Conservation (phyloP, 768 basidiomycete genomes). For the Neoboletus subvelutipes region DNA sequence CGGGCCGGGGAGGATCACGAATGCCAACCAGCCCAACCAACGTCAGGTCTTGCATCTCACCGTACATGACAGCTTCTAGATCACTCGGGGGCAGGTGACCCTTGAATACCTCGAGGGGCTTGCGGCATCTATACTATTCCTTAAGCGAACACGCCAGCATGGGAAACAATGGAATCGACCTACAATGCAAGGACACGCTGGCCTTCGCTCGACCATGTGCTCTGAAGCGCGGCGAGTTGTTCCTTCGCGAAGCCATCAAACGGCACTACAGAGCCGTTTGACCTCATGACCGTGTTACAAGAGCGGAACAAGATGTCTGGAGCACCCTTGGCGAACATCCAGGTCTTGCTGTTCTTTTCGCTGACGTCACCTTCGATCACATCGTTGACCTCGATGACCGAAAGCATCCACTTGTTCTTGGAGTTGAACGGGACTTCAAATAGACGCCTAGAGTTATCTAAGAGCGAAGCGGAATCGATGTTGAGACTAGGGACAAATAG, state of each 20-base stretch:
- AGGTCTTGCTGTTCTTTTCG: slow-evolving; percentile 12
- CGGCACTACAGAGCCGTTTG: slow-evolving; percentile 35
- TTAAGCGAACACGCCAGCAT: background rate
- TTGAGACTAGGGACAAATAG: slow-evolving; percentile 24
- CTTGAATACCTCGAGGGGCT: slow-evolving; percentile 29
- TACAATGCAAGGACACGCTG: slow-evolving; percentile 54
- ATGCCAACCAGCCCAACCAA: slow-evolving; percentile 55
- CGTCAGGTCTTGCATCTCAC: slow-evolving; percentile 39
- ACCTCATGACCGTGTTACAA: slow-evolving; percentile 36
- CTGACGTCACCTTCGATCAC: slow-evolving; percentile 6
- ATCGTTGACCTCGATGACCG: slow-evolving; percentile 33
- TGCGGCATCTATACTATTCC: slow-evolving; percentile 26
- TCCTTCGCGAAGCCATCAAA: slow-evolving; percentile 26
- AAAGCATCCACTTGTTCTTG: slow-evolving; percentile 60
- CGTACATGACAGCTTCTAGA: slow-evolving; percentile 40
- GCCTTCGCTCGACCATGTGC: slow-evolving; percentile 46
- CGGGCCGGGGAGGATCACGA: slow-evolving; percentile 53
- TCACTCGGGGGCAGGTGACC: slow-evolving; percentile 27
- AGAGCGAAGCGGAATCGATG: slow-evolving; percentile 24
- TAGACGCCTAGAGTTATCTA: slow-evolving; percentile 23
- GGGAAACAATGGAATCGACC: background rate
- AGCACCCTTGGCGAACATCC: slow-evolving; percentile 57
- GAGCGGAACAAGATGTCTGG: slow-evolving; percentile 51
- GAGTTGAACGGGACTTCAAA: slow-evolving; percentile 48
- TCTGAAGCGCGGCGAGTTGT: slow-evolving; percentile 32